These are phyloP conservation scores for Tylopilus sp. DNA, from an alignment of 1,284 basidiomycete genomes.

Conservation along the genomic window DNA sequence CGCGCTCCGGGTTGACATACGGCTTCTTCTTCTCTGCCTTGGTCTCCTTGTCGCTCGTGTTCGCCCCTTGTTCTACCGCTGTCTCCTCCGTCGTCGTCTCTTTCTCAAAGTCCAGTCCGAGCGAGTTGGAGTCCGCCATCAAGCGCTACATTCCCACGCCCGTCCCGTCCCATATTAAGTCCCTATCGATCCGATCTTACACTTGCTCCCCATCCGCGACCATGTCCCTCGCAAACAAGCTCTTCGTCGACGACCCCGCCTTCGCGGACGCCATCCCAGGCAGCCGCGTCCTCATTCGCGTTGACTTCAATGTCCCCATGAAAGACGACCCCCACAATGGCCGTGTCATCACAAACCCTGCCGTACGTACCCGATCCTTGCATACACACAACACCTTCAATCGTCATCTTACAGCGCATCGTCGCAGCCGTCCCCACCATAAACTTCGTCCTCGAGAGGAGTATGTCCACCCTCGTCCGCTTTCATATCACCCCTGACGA, in stretches of 20 bases:
- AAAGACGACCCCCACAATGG: constrained; percentile 44
- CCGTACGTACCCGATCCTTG: constrained; percentile 52
- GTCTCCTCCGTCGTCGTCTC: constrained; percentile 23
- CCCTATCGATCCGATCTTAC: background rate
- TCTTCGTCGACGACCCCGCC: constrained; percentile 83
- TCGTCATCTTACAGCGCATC: constrained; percentile 67
- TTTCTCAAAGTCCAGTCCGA: constrained; percentile 62
- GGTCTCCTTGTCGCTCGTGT: constrained; percentile 12
- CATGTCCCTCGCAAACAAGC: constrained; percentile 96
- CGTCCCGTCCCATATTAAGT: constrained; percentile 7
- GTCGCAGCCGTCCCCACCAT: constrained; percentile 95
- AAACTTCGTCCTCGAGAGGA: constrained; percentile 88
- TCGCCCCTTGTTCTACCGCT: constrained; percentile 9
- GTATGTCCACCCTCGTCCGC: constrained; percentile 38
- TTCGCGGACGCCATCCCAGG: constrained; percentile 63
- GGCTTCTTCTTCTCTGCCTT: constrained; percentile 48
- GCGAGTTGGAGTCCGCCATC: constrained; percentile 48
- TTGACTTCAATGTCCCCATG: constrained; percentile 99
- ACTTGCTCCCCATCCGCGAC: constrained; percentile 6
- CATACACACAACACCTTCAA: background rate
- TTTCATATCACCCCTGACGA: background rate
- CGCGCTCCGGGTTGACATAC: constrained; percentile 73
- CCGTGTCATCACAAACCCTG: constrained; percentile 93
- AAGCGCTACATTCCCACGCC: constrained; percentile 26
- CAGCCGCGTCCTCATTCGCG: constrained; percentile 92